Conservation (phyloP, 352 stramenopile species). For the Phytophthora brassicae region DNA sequence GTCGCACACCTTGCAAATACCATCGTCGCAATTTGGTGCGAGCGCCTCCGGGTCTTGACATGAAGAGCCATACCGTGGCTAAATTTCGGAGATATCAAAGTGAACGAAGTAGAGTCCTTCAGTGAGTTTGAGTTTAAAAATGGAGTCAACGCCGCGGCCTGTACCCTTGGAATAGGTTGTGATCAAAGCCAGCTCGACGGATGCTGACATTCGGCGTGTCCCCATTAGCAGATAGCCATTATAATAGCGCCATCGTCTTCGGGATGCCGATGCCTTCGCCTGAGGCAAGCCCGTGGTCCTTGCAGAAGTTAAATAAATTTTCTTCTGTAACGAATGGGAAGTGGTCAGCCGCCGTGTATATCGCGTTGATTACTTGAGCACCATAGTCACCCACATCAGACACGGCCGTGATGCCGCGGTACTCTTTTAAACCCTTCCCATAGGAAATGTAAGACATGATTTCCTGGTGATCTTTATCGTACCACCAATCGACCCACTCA, state of each 20-base stretch:
- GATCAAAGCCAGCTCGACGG: not conserved
- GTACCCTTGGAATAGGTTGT: not conserved
- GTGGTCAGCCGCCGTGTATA: not conserved
- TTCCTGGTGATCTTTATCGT: not conserved
- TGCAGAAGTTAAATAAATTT: not conserved
- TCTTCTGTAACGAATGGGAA: not conserved
- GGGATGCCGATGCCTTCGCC: not conserved
- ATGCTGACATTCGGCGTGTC: not conserved
- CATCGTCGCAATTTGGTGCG: not conserved
- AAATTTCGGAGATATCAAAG: not conserved
- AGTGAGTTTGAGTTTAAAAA: not conserved
- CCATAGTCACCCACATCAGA: not conserved
- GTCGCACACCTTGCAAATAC: not conserved
- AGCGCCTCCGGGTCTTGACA: not conserved
- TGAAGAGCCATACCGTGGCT: not conserved
- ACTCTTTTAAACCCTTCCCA: not conserved
- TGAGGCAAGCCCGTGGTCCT: not conserved
- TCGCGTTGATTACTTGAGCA: not conserved
- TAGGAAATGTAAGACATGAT: not conserved
- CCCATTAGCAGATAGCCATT: not conserved
- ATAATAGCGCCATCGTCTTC: not conserved
- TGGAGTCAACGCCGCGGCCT: not conserved
- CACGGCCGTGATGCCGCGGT: not conserved
- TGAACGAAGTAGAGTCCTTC: not conserved
- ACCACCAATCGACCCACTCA: not conserved